Conservation (phyloP, 768 basidiomycete species). For the Suillus ampliporus region DNA sequence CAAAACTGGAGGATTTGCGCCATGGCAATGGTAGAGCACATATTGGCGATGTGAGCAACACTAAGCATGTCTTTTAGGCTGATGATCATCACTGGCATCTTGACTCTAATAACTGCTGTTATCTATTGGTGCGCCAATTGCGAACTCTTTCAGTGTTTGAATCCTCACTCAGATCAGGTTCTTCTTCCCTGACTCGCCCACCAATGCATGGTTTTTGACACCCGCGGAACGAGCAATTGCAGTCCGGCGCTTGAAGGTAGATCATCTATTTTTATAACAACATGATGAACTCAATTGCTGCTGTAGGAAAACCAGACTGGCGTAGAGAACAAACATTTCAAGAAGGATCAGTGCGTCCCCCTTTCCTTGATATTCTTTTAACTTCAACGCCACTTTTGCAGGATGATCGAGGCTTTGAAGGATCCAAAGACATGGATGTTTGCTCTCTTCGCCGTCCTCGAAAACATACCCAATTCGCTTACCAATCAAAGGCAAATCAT, state of each 20-base stretch:
- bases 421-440: constrained; percentile 84
- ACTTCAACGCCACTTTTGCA: constrained; percentile 26
- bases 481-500: constrained; percentile 72
- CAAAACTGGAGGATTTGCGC: constrained; percentile 57
- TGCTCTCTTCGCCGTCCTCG: constrained; percentile 65
- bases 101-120: constrained; percentile 59
- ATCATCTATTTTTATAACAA: background rate
- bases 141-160: background rate
- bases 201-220: constrained; percentile 77
- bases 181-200: constrained; percentile 77
- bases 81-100: constrained; percentile 69
- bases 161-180: constrained; percentile 46
- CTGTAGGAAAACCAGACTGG: constrained; percentile 75
- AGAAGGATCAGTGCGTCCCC: constrained; percentile 71
- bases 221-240: constrained; percentile 66
- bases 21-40: constrained; percentile 69
- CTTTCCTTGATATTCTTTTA: background rate
- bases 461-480: constrained; percentile 69
- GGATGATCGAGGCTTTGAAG: constrained; percentile 68
- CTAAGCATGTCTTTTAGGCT: constrained; percentile 45
- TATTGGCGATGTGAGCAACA: constrained; percentile 14
- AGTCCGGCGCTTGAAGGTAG: constrained; percentile 66
- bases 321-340: constrained; percentile 82
- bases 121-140: constrained; percentile 55
- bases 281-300: background rate